phyloP scores from a whole-genome alignment of 2,329 filamentous ascomycete genomes.

The Cercospora sp. region DNA sequence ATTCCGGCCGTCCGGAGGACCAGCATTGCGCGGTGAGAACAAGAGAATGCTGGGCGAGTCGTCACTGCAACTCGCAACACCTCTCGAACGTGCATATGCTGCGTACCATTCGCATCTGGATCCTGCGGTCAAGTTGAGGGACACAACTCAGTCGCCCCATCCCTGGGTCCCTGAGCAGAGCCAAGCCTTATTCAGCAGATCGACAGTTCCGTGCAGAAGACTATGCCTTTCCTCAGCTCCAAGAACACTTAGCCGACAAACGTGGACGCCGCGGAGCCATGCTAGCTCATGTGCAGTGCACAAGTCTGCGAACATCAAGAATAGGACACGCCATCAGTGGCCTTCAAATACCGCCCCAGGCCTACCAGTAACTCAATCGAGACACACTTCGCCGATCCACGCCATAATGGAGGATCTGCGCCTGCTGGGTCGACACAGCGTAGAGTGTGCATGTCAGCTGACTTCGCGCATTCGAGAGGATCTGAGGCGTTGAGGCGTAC shows the following conservation, averaged over 20 bases:
- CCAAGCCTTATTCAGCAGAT: background rate
- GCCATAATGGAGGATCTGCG: background rate
- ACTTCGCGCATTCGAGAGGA: background rate
- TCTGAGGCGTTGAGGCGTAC: background rate
- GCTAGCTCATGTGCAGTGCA: background rate
- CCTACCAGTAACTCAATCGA: background rate
- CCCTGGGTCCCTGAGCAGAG: background rate
- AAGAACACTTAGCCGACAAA: background rate
- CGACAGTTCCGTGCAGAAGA: background rate
- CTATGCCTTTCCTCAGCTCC: background rate
- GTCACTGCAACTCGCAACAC: background rate
- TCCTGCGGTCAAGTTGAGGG: background rate
- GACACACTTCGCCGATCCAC: background rate
- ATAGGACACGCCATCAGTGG: background rate
- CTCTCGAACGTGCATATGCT: background rate
- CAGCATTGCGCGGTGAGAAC: background rate
- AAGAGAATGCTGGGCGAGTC: background rate
- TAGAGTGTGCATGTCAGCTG: background rate
- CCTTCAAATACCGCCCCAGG: background rate
- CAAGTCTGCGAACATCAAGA: background rate
- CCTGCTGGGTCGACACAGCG: background rate
- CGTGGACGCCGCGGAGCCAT: background rate
- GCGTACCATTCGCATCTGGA: background rate
- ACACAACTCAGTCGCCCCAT: background rate
- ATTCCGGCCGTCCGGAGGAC: background rate